Base-by-base conservation (phyloP, 116 monocot genomes). In the Cymodocea nodosa region DNA sequence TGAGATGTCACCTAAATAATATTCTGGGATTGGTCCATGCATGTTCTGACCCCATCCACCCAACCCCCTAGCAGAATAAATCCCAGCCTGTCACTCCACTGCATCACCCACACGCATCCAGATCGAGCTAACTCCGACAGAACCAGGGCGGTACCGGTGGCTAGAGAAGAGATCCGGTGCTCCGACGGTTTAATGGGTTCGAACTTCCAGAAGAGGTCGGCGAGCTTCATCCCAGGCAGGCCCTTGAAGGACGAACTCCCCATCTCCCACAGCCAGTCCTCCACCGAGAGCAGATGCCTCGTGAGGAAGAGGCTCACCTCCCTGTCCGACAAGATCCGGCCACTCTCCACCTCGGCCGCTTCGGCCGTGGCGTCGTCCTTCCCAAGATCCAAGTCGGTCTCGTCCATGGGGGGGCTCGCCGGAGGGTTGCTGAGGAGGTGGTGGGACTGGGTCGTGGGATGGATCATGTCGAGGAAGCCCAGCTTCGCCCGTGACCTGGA, bases 221-320 rank as follows among this genome's bases (percentile, higher is more conserved):
- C 37, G 51, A 82, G 60, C 60, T 72, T 83, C 73, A 50, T 94
- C 71, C 90, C 86, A 6, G 24, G 74, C 20, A 79, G 64, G 75
- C 79, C 94, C 2, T 56, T 67, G 60, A 84, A 76, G 52, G 94
- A 89, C 18, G 89, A 86, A 13, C 80, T 94, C 25, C 94, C 94
- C 15, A 80, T 84, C 52, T 94, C 82, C 62, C 81, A 25, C 20
- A 35, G 12, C 11, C 58, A 36, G 15, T 18, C 51, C 9, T 16
- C 11, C 23, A 17, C 67, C 6, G 2, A 17, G n/a, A 52, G 70
- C 12, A 68, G 68, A 30, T 71, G 66, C 69, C 36, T 79, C 9
- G n/a, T n/a, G n/a, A 81, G 67, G 11, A 35, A 54, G 54, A 35
- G 55, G 37, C 58, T 70, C 69, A 25, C 60, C 59, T 50, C 25